Base-by-base conservation (phyloP, 306 rosid genomes). In the Leucaena leucocephala region DNA sequence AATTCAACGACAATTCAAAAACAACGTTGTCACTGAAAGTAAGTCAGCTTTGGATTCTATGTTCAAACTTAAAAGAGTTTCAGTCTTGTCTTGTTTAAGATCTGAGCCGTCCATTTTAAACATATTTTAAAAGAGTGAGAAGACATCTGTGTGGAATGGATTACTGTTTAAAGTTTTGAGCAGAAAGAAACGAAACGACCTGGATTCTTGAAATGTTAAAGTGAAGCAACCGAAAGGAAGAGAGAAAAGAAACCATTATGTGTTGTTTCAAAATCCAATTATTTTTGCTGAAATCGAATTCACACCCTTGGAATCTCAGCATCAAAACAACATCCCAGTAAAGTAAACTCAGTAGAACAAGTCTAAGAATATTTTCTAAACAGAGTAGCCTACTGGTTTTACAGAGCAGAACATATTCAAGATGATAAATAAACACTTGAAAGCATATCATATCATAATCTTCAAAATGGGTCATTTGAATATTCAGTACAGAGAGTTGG, bases 351-450 rank as follows among this genome's bases (percentile, higher is more conserved):
- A 33, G 13, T 27, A 27, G 27, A 61, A 11, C 13, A 13, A 61
- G 67, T 13, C 42, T 33, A 27, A 33, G 3, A 27, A 61, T 33
- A 40, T 6, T 9, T 21, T 42, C 54, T 27, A 62, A 13, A 19
- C 62, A 73, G 38, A 61, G 50, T 21, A 71, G 11, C 70, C 46
- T 64, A 6, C 58, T 77, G 69, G 67, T 79, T 79, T 16, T 72
- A 22, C 22, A 54, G 67, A 40, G 35, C 22, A 62, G 17, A 50
- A 49, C 42, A 80, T 54, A 65, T 71, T 35, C 79, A 65, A 80
- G 73, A 76, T 17, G 57, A 72, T 34, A 14, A 62, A 5, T 43
- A 72, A 74, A 67, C 43, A 65, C 36, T 12, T n/a, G 1, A 36
- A 17, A 59, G 61, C 27, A 61, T 8, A 66, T 74, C 78, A 81